Percentiles rank a stretch among this genome's conserved stretches.
Evolutionary conservation across 169 alveolate genomes (phyloP).

Genomic region (Eimeria necatrix): DNA sequence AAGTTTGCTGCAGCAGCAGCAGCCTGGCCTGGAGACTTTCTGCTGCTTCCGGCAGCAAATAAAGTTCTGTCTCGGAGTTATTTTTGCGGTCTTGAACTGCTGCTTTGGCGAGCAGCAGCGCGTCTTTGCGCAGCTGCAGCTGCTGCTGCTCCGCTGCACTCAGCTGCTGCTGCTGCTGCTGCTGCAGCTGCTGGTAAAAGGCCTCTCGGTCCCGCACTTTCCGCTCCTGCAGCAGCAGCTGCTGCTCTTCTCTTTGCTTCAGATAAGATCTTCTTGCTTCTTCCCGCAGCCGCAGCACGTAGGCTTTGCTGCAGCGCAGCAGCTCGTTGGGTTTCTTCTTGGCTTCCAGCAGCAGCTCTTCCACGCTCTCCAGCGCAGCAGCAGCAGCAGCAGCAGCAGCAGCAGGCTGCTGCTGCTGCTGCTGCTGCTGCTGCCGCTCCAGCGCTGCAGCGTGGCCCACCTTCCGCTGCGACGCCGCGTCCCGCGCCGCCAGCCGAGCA

Average conservation of each 20-base stretch:
- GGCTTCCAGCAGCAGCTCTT: constrained; percentile 76
- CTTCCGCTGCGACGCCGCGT: constrained; percentile 58
- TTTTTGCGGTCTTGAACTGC: constrained; percentile 90
- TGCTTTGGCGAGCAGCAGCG: constrained; percentile 93
- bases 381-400: constrained; percentile 48
- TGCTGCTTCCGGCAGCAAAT: constrained; percentile 83
- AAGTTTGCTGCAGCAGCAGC: constrained; percentile 78
- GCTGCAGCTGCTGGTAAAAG: constrained; percentile 84
- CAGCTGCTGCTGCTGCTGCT: constrained; percentile 84
- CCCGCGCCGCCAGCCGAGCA: constrained; percentile 57
- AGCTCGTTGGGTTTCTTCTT: constrained; percentile 77
- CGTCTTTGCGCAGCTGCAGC: constrained; percentile 91
- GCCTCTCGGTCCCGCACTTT: constrained; percentile 93
- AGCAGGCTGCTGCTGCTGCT: constrained; percentile 55
- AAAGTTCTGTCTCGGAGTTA: constrained; percentile 66
- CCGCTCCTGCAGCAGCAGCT: constrained; percentile 95
- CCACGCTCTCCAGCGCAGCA: constrained; percentile 46
- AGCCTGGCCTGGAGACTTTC: constrained; percentile 79
- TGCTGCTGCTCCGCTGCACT: constrained; percentile 89
- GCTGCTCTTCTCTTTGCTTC: constrained; percentile 95
- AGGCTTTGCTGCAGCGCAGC: constrained; percentile 70
- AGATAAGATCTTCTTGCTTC: constrained; percentile 95
- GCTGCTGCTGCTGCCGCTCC: constrained; percentile 28
- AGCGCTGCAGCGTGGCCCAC: constrained; percentile 54
- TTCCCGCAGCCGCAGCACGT: constrained; percentile 80